Percentiles rank a stretch among this genome's conserved stretches.
Evolutionary conservation across 306 rosid species (phyloP).

Genomic region (Castanospermum australe): DNA sequence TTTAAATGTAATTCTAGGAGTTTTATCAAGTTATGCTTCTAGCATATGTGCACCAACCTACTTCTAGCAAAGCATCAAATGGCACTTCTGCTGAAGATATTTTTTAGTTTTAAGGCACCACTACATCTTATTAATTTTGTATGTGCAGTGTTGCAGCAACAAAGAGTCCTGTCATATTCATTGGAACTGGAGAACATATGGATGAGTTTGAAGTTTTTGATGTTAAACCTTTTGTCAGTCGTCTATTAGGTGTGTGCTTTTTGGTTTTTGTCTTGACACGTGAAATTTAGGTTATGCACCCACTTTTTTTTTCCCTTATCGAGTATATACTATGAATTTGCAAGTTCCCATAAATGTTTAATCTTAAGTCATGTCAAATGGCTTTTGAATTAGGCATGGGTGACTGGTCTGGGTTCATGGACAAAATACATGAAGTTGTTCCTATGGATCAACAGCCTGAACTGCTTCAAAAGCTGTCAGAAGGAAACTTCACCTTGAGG

Average conservation of each 20-base stretch:
- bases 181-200: constrained; percentile 88
- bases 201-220: constrained; percentile 89
- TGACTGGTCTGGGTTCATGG: constrained; percentile 83
- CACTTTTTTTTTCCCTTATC: background rate
- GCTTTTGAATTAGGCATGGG: constrained; percentile 66
- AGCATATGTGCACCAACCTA: background rate
- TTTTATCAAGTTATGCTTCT: background rate
- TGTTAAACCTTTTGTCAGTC: constrained; percentile 89
- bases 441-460: constrained; percentile 93
- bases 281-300: background rate
- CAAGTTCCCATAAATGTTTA: background rate
- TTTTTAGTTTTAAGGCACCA: background rate
- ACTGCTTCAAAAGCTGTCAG: constrained; percentile 79
- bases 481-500: constrained; percentile 75
- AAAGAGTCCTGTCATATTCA: constrained; percentile 83
- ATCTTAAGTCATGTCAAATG: background rate
- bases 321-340: background rate
- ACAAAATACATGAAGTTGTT: constrained; percentile 88
- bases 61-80: background rate
- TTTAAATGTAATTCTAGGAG: background rate
- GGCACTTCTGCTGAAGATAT: background rate
- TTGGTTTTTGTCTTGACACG: background rate
- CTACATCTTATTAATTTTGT: constrained; percentile 1
- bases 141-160: constrained; percentile 79
- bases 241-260: constrained; percentile 58